These are phyloP conservation scores for Escallonia rubra DNA, from an alignment of 129 eudicot genomes.

Conservation along the genomic window DNA sequence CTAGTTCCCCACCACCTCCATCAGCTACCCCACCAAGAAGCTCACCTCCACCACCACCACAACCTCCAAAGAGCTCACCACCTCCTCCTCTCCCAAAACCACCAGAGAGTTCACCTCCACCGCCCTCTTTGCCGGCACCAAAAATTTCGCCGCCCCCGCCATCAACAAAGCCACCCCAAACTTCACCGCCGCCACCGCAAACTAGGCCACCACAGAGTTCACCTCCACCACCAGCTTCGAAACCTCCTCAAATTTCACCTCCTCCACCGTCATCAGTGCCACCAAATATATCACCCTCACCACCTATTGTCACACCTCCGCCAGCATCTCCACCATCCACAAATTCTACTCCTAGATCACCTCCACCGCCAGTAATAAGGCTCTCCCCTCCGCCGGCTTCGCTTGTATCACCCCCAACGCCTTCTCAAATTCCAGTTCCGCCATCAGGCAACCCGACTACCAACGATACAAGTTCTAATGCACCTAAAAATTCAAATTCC, in stretches of 20 bases:
- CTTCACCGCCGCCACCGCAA: slow-evolving; percentile 19
- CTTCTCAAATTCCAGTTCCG: slow-evolving; percentile 25
- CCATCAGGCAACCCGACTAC: slow-evolving; percentile 28
- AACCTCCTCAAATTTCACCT: slow-evolving; percentile 20
- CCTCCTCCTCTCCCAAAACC: slow-evolving; percentile 6
- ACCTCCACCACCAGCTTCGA: slow-evolving; percentile 21
- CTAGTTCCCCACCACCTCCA: slow-evolving; percentile 26
- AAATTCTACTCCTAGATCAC: slow-evolving; percentile 19
- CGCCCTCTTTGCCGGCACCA: slow-evolving; percentile 4
- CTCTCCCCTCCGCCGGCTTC: slow-evolving; percentile 22
- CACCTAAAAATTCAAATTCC: slow-evolving; percentile 25
- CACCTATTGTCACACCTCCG: slow-evolving; percentile 8
- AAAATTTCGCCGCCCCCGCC: slow-evolving; percentile 21
- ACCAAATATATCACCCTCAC: slow-evolving; percentile 26
- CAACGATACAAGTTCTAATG: slow-evolving; percentile 27
- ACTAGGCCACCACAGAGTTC: slow-evolving; percentile 11
- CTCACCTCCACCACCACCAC: slow-evolving; percentile 27
- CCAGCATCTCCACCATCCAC: slow-evolving; percentile 28
- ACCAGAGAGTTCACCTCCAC: neutral
- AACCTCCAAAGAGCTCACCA: slow-evolving; percentile 11
- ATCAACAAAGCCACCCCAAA: slow-evolving; percentile 25
- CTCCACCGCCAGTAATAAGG: slow-evolving; percentile 14
- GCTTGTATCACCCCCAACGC: slow-evolving; percentile 30
- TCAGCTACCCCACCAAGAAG: slow-evolving; percentile 25
- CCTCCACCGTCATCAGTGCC: slow-evolving; percentile 26